Evolutionary conservation across 225 moss, liverwort and hornwort genomes (phyloP).

Genomic region (Physcomitrium patens): DNA sequence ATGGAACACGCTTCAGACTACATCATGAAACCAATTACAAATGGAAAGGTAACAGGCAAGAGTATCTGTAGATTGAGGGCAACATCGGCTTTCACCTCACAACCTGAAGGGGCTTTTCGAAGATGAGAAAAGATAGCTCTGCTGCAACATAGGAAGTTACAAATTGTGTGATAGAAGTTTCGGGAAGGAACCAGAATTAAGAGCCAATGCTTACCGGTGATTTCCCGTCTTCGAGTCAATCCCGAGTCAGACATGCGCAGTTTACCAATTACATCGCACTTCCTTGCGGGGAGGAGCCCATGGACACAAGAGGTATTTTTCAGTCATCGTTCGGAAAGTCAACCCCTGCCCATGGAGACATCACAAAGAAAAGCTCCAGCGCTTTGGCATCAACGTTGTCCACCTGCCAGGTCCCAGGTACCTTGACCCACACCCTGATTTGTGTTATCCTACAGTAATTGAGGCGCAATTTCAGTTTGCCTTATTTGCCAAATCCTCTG

Average conservation of each 20-base stretch:
- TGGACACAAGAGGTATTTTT: conserved; percentile 41
- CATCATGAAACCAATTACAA: conserved; percentile 11
- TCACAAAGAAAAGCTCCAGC: conserved; percentile 47
- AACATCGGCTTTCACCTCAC: conserved; percentile 3
- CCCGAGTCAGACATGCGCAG: conserved; percentile 46
- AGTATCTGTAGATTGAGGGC: not conserved
- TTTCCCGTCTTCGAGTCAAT: conserved; percentile 25
- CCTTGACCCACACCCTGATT: not conserved
- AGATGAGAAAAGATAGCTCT: conserved; percentile 31
- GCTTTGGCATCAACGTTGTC: conserved; percentile 55
- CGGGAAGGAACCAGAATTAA: conserved; percentile 22
- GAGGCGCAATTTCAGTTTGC: not conserved
- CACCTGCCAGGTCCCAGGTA: conserved; percentile 65
- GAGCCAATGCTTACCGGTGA: conserved; percentile 53
- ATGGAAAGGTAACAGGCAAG: conserved; percentile 23
- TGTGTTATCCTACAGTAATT: not conserved
- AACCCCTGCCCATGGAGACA: conserved; percentile 36
- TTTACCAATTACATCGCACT: conserved; percentile 32
- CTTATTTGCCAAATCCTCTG: conserved; percentile 15
- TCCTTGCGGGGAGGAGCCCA: conserved; percentile 41
- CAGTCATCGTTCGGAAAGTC: conserved; percentile 34
- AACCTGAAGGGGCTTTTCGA: not conserved
- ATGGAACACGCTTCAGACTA: conserved; percentile 18
- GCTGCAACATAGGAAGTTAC: conserved; percentile 22
- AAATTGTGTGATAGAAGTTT: conserved; percentile 19